A percentile compares a stretch with the other conserved stretches of the same genome.
These are phyloP conservation scores for Blastocystis hominis DNA, from an alignment of 352 stramenopile species.

Conservation along the genomic window DNA sequence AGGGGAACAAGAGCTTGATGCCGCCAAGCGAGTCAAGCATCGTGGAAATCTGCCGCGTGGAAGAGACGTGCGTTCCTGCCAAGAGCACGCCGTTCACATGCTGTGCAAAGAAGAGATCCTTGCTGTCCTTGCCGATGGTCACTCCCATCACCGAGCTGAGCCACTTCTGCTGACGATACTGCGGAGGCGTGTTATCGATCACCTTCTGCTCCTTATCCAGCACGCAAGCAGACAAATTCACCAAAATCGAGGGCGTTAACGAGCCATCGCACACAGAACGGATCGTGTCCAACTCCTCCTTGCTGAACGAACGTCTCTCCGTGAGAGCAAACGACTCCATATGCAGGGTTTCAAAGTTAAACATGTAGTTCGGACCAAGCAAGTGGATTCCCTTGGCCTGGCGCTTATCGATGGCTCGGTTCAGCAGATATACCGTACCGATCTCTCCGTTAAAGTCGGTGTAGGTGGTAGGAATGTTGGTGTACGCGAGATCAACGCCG, in stretches of 20 bases:
- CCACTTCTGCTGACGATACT: slow-evolving; percentile 19
- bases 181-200: slow-evolving; percentile 20
- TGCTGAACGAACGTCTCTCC: background rate
- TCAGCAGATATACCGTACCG: slow-evolving; percentile 41
- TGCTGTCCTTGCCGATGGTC: background rate
- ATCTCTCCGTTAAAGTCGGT: slow-evolving; percentile 32
- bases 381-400: slow-evolving; percentile 33
- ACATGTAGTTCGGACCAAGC: slow-evolving; percentile 55
- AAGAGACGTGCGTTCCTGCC: background rate
- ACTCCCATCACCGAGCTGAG: background rate
- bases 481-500: slow-evolving; percentile 38
- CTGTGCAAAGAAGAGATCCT: background rate
- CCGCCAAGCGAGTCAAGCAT: slow-evolving; percentile 46
- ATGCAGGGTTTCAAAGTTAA: slow-evolving; percentile 22
- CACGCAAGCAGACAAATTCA: slow-evolving; percentile 34
- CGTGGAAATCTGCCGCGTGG: slow-evolving; percentile 21
- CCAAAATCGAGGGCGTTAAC: background rate
- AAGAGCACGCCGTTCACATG: slow-evolving; percentile 2
- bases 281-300: background rate
- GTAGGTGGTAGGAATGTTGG: background rate
- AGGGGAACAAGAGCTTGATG: slow-evolving; percentile 21
- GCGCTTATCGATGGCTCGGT: background rate
- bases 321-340: background rate
- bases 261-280: slow-evolving; percentile 18
- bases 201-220: slow-evolving; percentile 9